These are phyloP conservation scores for Brasilioporus rufonigricans DNA, from an alignment of 768 basidiomycete genomes.

Conservation along the genomic window DNA sequence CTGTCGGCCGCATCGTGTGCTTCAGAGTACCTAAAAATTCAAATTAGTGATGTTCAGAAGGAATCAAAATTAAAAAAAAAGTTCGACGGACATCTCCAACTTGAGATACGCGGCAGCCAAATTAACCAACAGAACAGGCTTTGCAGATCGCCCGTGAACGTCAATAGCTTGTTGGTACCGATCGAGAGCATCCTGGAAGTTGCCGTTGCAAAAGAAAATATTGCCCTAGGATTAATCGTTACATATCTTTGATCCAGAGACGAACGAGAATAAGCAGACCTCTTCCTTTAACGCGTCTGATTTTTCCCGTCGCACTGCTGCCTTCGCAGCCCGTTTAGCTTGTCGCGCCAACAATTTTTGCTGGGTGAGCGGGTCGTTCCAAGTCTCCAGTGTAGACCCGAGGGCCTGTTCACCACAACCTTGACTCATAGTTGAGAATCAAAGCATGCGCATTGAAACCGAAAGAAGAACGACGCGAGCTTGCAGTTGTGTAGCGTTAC, in stretches of 20 bases:
- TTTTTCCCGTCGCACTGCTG: slow-evolving; percentile 14
- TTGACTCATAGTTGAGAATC: slow-evolving; percentile 1
- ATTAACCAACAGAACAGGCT: slow-evolving; percentile 41
- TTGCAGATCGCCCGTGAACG: slow-evolving; percentile 32
- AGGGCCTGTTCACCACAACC: neutral
- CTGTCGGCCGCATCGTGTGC: slow-evolving; percentile 30
- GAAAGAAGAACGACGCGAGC: neutral
- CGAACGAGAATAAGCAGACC: slow-evolving; percentile 10
- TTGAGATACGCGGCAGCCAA: slow-evolving; percentile 43
- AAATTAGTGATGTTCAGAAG: too few species aligned
- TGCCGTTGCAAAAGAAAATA: slow-evolving; percentile 35
- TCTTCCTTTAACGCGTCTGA: slow-evolving; percentile 32
- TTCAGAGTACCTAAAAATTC: slow-evolving; percentile 20
- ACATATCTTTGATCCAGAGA: too few species aligned
- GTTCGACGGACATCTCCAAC: slow-evolving; percentile 33
- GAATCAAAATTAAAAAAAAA: too few species aligned
- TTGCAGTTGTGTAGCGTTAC: neutral
- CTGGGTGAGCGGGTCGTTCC: neutral
- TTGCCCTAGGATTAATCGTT: slow-evolving; percentile 38
- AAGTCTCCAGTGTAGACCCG: neutral
- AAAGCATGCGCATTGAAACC: neutral
- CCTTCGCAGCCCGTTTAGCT: slow-evolving; percentile 17
- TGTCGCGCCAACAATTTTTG: slow-evolving; percentile 7
- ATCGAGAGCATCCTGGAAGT: slow-evolving; percentile 38
- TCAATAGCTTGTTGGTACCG: slow-evolving; percentile 41